phyloP scores from a whole-genome alignment of 129 eudicot genomes.

The Flaveria robusta region DNA sequence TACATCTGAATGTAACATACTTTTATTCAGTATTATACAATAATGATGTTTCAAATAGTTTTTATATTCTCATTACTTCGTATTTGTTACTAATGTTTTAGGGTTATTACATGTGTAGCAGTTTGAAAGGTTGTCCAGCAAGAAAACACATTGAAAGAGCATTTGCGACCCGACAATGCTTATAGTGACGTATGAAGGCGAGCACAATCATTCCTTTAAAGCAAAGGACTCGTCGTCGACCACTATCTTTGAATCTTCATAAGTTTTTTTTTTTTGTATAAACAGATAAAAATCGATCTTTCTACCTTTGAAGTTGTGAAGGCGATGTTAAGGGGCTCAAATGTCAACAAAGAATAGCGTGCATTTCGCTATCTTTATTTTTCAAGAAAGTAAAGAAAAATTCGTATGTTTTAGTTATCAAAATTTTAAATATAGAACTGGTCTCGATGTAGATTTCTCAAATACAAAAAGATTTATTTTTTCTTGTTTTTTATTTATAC shows the following conservation, averaged over 20 bases:
- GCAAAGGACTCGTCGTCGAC: slow-evolving; percentile 59
- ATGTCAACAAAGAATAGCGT: slow-evolving; percentile 43
- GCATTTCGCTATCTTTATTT: slow-evolving; percentile 21
- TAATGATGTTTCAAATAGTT: too few relatives aligned
- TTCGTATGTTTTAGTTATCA: too few relatives aligned
- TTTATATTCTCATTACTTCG: too few relatives aligned
- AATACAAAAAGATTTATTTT: too few relatives aligned
- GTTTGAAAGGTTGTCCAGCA: slow-evolving; percentile 92
- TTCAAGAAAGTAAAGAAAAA: too few relatives aligned
- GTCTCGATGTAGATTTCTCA: too few relatives aligned
- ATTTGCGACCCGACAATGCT: slow-evolving; percentile 83
- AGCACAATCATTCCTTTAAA: slow-evolving; percentile 74
- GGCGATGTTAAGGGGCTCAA: slow-evolving; percentile 19
- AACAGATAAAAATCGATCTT: slow-evolving; percentile 6
- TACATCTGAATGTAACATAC: too few relatives aligned
- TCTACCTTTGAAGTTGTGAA: slow-evolving; percentile 32
- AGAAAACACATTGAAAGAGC: slow-evolving; percentile 94
- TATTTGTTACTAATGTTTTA: slow-evolving; percentile 12
- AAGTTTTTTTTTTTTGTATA: background rate
- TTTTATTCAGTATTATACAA: background rate
- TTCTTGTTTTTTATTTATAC: too few relatives aligned
- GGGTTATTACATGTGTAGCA: slow-evolving; percentile 98
- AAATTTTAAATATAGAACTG: too few relatives aligned
- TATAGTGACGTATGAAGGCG: slow-evolving; percentile 89
- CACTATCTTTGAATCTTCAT: slow-evolving; percentile 88